Conservation (phyloP, 208 protist genomes). For the Naegleria gruberi region DNA sequence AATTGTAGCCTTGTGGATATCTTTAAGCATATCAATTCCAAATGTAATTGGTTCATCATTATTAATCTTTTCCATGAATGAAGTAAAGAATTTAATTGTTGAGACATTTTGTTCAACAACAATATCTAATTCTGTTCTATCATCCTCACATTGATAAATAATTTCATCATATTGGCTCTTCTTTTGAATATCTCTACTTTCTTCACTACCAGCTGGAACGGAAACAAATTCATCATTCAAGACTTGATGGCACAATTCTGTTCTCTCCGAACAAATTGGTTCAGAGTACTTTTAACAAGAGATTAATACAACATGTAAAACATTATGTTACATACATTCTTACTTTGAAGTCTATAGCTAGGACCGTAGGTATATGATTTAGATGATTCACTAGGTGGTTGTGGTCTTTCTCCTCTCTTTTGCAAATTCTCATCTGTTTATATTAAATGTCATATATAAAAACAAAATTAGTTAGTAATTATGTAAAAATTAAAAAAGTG, state of each 20-base stretch:
- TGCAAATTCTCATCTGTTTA: neutral
- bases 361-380: neutral
- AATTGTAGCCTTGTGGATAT: constrained; percentile 41
- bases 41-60: constrained; percentile 23
- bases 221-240: constrained; percentile 21
- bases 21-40: constrained; percentile 23
- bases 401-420: neutral
- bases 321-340: neutral
- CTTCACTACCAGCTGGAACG: constrained; percentile 6
- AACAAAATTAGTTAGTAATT: neutral
- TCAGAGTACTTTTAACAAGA: neutral
- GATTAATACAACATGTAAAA: no score
- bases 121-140: constrained; percentile 47
- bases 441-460: neutral
- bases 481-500: neutral
- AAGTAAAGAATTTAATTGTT: constrained; percentile 53
- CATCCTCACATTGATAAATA: constrained; percentile 22
- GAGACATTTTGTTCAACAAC: constrained; percentile 52
- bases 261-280: neutral
- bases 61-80: constrained; percentile 40
- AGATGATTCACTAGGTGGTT: no score
- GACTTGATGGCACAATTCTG: neutral
- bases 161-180: constrained; percentile 21
- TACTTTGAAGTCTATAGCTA: neutral
- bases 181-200: neutral